Evolutionary conservation across 768 basidiomycete genomes (phyloP).

Genomic region (Vararia minispora): DNA sequence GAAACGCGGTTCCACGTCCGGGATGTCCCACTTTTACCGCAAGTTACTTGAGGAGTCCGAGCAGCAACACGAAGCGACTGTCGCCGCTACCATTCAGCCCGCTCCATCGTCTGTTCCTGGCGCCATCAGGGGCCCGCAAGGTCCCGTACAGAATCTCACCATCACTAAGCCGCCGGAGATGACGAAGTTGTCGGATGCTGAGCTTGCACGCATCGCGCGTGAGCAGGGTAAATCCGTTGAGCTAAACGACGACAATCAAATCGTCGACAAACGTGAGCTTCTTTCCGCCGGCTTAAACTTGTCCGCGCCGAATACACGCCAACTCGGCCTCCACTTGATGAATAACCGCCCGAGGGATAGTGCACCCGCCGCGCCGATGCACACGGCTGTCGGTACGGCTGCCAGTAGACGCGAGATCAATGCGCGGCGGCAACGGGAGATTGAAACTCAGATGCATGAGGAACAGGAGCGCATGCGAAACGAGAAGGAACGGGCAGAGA

Average conservation of each 20-base stretch:
- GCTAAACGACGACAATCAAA: slow-evolving; percentile 94
- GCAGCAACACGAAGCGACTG: slow-evolving; percentile 74
- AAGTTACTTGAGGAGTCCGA: slow-evolving; percentile 71
- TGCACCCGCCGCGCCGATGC: slow-evolving; percentile 29
- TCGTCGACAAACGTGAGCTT: slow-evolving; percentile 91
- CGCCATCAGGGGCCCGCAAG: slow-evolving; percentile 59
- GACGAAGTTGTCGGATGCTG: slow-evolving; percentile 54
- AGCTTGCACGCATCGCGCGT: slow-evolving; percentile 59
- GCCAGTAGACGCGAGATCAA: slow-evolving; percentile 76
- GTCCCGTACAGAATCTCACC: slow-evolving; percentile 53
- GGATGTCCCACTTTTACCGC: slow-evolving; percentile 81
- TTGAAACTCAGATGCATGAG: slow-evolving; percentile 68
- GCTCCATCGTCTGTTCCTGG: slow-evolving; percentile 42
- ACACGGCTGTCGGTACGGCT: slow-evolving; percentile 78
- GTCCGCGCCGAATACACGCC: slow-evolving; percentile 69
- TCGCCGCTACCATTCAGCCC: slow-evolving; percentile 50
- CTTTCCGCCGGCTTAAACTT: slow-evolving; percentile 89
- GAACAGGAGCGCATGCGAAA: slow-evolving; percentile 49
- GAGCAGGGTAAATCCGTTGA: slow-evolving; percentile 79
- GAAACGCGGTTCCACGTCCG: slow-evolving; percentile 46
- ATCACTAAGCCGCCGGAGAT: slow-evolving; percentile 65
- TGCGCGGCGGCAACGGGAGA: slow-evolving; percentile 68
- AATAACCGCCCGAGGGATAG: slow-evolving; percentile 14
- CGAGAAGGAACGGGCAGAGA: slow-evolving; percentile 48
- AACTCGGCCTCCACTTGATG: slow-evolving; percentile 36